Base-by-base conservation (phyloP, 1,139 yeast species). In the Komagataea norvegica region DNA sequence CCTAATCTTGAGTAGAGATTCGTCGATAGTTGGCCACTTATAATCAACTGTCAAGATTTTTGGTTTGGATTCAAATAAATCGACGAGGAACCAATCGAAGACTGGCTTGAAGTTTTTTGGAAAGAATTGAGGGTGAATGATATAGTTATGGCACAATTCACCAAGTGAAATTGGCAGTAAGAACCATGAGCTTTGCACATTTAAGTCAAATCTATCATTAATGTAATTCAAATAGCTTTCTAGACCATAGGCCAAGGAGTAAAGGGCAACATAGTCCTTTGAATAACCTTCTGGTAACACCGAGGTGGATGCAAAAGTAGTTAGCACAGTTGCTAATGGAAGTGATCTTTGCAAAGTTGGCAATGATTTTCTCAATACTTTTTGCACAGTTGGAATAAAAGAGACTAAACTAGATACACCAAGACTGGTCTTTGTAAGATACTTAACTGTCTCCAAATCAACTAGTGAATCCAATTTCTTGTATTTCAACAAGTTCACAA, bases 41-140 rank as follows among this genome's bases (percentile, higher is more conserved):
- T 20, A 29, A 6, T 18, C 21, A 2, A 8, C 14, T 13, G 29
- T 11, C 9, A 29, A 15, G 19, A 43, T 45, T 29, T 9, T n/a
- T 5, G 52, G 51, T 25, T 39, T 46, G 0, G 19, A 14, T 17
- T 48, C 49, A 16, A 47, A 26, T 2, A 48, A 19, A 5, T 42
- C 52, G 2, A 29, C 20, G 17, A 41, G 38, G 13, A 46, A 20
- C 19, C 26, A 38, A 8, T 32, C 37, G 9, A 41, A 25, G 1
- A 42, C 4, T n/a, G 22, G 33, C 4, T 35, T 31, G 8, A 43
- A 14, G 8, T 32, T 8, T 1, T 26, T 26, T 18, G 54, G 51
- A 3, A 47, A 28, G 7, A 38, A 28, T 11, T 34, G 33, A 10
- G 48, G 46, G 19, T 42, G 40, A 6, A 32, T 14, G 3, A 40